Percentiles rank a stretch among this genome's conserved stretches.
These are phyloP conservation scores for Sarocladium kiliense DNA, from an alignment of 2,329 filamentous ascomycete species.

Conservation along the genomic window DNA sequence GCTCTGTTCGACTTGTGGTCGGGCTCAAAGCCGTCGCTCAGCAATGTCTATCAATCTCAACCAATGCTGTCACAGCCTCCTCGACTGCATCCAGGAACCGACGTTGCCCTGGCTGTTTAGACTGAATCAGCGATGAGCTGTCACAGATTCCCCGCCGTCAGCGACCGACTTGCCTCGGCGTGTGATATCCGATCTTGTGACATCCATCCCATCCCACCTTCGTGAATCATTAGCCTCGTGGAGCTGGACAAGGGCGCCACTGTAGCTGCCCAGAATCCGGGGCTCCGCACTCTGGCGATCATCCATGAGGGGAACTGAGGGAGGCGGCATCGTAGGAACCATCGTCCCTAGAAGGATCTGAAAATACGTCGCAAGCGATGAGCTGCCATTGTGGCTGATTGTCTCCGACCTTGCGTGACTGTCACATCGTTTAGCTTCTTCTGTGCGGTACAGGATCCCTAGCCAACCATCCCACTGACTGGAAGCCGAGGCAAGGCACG, in stretches of 20 bases:
- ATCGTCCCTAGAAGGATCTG: too few species aligned
- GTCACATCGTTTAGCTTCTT: neutral
- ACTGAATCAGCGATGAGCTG: neutral
- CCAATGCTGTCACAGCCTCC: neutral
- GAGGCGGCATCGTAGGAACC: too few species aligned
- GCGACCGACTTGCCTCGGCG: neutral
- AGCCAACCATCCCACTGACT: too few species aligned
- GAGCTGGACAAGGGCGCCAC: too few species aligned
- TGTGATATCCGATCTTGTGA: neutral
- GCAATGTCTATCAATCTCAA: neutral
- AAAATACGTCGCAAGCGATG: too few species aligned
- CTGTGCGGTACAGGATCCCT: too few species aligned
- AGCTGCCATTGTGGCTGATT: too few species aligned
- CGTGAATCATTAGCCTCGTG: constrained; percentile 1
- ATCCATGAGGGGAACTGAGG: neutral
- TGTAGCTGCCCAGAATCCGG: neutral
- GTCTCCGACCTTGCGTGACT: neutral
- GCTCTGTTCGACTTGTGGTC: neutral
- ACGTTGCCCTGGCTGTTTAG: neutral
- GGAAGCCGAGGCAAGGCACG: neutral
- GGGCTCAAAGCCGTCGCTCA: neutral
- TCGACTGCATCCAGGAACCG: neutral
- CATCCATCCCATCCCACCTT: neutral
- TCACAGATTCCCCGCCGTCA: neutral
- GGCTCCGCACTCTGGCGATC: neutral